Conservation (phyloP, 2,329 filamentous ascomycete genomes). For the Kalaharituber pfeilii region DNA sequence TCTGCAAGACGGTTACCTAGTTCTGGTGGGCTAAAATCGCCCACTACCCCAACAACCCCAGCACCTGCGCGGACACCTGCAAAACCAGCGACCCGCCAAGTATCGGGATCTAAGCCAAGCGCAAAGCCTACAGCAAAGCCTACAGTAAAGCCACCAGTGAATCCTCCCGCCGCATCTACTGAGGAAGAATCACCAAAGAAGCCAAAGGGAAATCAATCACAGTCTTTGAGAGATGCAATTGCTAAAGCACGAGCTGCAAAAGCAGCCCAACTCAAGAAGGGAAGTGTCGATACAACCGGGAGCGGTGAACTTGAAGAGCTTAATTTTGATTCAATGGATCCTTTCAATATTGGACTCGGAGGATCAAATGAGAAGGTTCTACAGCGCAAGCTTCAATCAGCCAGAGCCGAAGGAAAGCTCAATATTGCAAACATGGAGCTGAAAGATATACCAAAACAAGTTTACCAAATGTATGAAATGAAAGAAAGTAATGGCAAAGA, state of each 20-base stretch:
- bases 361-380: conserved; percentile 46
- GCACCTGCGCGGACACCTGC: conserved; percentile 9
- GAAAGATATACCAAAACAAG: conserved; percentile 60
- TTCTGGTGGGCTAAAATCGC: conserved; percentile 1
- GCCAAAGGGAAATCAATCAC: conserved; percentile 14
- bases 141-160: conserved; percentile 4
- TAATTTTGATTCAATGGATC: conserved; percentile 46
- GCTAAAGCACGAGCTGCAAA: conserved; percentile 71
- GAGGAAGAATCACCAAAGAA: conserved; percentile 11
- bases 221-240: conserved; percentile 67
- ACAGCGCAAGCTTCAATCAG: conserved; percentile 52
- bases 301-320: conserved; percentile 28
- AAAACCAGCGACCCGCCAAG: background rate
- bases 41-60: background rate
- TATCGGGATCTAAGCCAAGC: background rate
- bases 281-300: conserved; percentile 17
- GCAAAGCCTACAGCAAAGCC: background rate
- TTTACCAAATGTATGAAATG: conserved; percentile 79
- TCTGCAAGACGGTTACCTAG: conserved; percentile 3
- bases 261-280: conserved; percentile 6
- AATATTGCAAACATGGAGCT: conserved; percentile 78
- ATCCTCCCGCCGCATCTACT: background rate
- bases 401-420: conserved; percentile 59
- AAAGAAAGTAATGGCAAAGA: conserved; percentile 33
- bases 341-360: conserved; percentile 49